Conservation (phyloP, 192 early-diverging fungal genomes). For the Phycomyces nitens region DNA sequence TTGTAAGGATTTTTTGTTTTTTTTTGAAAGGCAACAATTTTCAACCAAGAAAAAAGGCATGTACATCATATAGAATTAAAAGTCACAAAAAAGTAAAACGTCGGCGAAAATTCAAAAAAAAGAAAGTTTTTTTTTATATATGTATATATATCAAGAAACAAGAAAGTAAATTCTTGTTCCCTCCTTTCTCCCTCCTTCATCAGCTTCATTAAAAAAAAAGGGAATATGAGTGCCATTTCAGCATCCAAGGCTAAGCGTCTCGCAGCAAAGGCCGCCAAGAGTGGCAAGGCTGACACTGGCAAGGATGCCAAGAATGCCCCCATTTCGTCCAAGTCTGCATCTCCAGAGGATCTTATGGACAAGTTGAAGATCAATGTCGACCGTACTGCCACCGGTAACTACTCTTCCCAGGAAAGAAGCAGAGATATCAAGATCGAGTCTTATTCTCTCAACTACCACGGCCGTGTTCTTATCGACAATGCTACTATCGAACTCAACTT, state of each 20-base stretch:
- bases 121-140: background rate
- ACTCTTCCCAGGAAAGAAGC: slow-evolving; percentile 85
- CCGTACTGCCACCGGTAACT: slow-evolving; percentile 87
- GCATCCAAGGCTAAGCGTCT: slow-evolving; percentile 80
- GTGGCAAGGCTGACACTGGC: slow-evolving; percentile 25
- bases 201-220: slow-evolving; percentile 2
- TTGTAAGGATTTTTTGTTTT: too few species aligned
- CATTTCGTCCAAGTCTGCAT: slow-evolving; percentile 29
- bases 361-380: slow-evolving; percentile 69
- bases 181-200: background rate
- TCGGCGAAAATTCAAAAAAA: too few species aligned
- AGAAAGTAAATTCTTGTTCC: background rate
- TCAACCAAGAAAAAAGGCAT: too few species aligned
- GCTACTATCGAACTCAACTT: slow-evolving; percentile 96
- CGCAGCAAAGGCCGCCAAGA: slow-evolving; percentile 68
- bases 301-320: slow-evolving; percentile 39
- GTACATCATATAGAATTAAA: too few species aligned
- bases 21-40: too few species aligned
- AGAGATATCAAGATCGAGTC: slow-evolving; percentile 96
- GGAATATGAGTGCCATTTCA: slow-evolving; percentile 41
- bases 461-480: slow-evolving; percentile 91
- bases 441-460: slow-evolving; percentile 91
- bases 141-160: background rate
- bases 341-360: slow-evolving; percentile 46
- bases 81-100: too few species aligned